phyloP scores from a whole-genome alignment of 2,329 filamentous ascomycete species.

The Colletotrichum sp. region DNA sequence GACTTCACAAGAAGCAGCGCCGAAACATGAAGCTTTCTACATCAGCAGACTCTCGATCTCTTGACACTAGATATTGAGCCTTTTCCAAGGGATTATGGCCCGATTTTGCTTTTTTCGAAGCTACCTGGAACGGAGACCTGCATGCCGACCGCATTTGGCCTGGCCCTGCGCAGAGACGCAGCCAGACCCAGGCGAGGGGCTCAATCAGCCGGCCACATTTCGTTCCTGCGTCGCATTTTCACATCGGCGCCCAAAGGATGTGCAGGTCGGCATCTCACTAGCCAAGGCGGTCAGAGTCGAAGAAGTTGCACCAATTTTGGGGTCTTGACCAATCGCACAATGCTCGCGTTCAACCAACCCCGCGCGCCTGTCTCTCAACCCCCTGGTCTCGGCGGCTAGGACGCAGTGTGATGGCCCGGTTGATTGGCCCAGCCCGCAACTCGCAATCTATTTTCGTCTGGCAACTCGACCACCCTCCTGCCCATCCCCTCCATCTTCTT shows the following conservation, averaged over 20 bases:
- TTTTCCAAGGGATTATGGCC: background rate
- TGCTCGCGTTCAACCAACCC: slow-evolving; percentile 15
- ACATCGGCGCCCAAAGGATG: background rate
- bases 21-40: background rate
- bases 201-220: background rate
- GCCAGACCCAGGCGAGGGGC: background rate
- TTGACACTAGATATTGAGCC: background rate
- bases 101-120: background rate
- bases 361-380: slow-evolving; percentile 20
- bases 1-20: background rate
- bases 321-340: slow-evolving; percentile 4
- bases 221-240: slow-evolving; percentile 5
- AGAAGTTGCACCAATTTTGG: background rate
- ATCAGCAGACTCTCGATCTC: background rate
- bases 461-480: background rate
- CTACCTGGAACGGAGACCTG: background rate
- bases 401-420: slow-evolving; percentile 35
- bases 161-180: background rate
- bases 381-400: slow-evolving; percentile 24
- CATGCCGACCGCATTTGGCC: background rate
- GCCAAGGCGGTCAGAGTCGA: slow-evolving; percentile 5
- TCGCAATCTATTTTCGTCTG: slow-evolving; percentile 19
- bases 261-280: slow-evolving; percentile 2
- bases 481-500: slow-evolving; percentile 13
- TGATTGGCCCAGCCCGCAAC: slow-evolving; percentile 30